These are phyloP conservation scores for Desmodesmus armatus DNA, from an alignment of 139 green algal genomes.

Conservation along the genomic window DNA sequence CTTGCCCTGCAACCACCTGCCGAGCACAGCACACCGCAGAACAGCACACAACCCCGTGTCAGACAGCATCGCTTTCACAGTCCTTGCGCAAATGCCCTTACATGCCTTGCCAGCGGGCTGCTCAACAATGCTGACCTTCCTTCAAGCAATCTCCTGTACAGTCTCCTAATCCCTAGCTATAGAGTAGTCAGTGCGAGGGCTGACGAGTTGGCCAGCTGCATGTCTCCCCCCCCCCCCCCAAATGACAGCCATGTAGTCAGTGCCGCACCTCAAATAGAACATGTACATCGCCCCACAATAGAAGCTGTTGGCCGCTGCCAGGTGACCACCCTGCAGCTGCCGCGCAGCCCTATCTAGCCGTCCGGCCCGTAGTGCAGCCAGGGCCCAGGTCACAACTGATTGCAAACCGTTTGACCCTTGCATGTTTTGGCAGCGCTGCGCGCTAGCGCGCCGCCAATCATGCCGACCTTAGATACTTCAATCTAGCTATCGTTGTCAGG, in stretches of 20 bases:
- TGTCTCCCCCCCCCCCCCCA: too few relatives aligned
- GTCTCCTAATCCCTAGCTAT: too few relatives aligned
- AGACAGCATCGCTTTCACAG: neutral
- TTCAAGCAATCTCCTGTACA: neutral
- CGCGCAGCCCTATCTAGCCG: neutral
- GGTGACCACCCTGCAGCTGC: neutral
- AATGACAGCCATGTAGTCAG: too few relatives aligned
- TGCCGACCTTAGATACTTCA: neutral
- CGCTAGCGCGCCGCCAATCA: neutral
- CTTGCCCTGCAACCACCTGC: constrained; percentile 38
- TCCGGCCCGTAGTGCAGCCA: neutral
- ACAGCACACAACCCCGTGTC: neutral
- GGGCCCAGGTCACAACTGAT: neutral
- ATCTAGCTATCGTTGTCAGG: neutral
- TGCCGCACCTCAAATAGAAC: too few relatives aligned
- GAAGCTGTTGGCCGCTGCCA: too few relatives aligned
- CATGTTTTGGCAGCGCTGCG: neutral
- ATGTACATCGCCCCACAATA: too few relatives aligned
- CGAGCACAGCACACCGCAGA: neutral
- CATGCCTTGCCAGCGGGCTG: neutral
- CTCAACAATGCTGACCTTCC: neutral
- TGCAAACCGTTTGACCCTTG: neutral
- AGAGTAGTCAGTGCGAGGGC: too few relatives aligned
- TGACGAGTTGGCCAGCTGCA: too few relatives aligned
- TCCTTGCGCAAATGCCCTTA: neutral